These are phyloP conservation scores for Helotiales sp. DNA, from an alignment of 2,329 filamentous ascomycete species.

Conservation along the genomic window DNA sequence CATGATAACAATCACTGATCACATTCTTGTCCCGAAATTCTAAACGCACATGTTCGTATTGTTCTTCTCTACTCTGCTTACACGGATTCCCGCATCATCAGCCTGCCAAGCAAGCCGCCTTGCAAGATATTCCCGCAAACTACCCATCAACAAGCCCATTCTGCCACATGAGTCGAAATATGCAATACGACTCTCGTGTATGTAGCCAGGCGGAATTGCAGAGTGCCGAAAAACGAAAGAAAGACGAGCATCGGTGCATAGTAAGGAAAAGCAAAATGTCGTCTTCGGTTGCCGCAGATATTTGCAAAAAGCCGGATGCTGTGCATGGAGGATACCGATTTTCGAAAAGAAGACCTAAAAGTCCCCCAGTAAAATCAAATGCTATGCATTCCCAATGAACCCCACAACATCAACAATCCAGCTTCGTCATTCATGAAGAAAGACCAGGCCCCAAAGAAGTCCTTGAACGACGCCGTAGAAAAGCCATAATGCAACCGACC, in stretches of 20 bases:
- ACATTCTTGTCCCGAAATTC: neutral
- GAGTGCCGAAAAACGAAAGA: conserved; percentile 9
- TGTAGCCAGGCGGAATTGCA: conserved; percentile 28
- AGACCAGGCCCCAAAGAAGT: conserved; percentile 8
- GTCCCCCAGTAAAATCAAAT: conserved; percentile 18
- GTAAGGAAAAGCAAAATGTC: conserved; percentile 9
- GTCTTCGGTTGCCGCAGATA: neutral
- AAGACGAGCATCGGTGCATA: conserved; percentile 4
- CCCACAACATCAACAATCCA: conserved; percentile 11
- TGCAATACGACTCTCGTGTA: conserved; percentile 26
- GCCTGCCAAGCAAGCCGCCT: neutral
- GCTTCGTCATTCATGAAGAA: conserved; percentile 16
- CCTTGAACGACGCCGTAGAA: conserved; percentile 23
- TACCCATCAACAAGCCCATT: conserved; percentile 7
- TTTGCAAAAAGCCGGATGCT: conserved; percentile 3
- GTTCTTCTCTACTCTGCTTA: neutral
- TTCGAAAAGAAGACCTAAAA: conserved; percentile 13
- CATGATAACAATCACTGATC: no score
- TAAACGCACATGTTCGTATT: neutral
- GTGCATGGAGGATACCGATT: neutral
- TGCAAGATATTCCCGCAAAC: neutral
- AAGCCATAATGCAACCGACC: conserved; percentile 29
- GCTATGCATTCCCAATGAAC: conserved; percentile 19
- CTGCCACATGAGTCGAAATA: conserved; percentile 10
- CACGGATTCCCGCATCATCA: neutral